These are phyloP conservation scores for Termitomyces sp. DNA, from an alignment of 768 basidiomycete genomes.

Conservation along the genomic window DNA sequence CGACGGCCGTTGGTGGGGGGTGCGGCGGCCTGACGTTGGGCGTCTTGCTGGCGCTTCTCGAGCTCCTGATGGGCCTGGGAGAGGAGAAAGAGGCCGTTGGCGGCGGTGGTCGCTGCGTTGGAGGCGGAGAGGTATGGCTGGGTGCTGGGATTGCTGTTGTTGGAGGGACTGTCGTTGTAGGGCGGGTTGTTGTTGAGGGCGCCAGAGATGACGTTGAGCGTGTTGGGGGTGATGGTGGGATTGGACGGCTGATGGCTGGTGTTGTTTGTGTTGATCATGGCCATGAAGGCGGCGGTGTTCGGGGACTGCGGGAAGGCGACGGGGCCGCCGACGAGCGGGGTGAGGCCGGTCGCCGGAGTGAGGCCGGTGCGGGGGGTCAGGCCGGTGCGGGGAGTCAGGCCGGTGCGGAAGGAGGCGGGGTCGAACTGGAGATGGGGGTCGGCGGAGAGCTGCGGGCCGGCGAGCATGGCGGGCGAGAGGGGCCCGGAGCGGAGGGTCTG, in stretches of 20 bases:
- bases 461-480: constrained; percentile 93
- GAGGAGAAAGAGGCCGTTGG: constrained; percentile 91
- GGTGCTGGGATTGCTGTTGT: constrained; percentile 18
- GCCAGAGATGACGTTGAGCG: constrained; percentile 75
- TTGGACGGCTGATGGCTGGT: constrained; percentile 30
- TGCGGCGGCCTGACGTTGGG: constrained; percentile 46
- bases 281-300: constrained; percentile 87
- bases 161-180: constrained; percentile 18
- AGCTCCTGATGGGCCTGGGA: constrained; percentile 96
- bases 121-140: constrained; percentile 39
- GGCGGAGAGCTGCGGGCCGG: constrained; percentile 64
- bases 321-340: constrained; percentile 72
- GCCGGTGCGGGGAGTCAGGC: constrained; percentile 82
- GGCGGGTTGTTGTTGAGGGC: constrained; percentile 53
- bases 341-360: constrained; percentile 80
- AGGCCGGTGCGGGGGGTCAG: constrained; percentile 73
- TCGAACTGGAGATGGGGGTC: constrained; percentile 21
- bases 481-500: constrained; percentile 87
- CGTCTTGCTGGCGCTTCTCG: constrained; percentile 92
- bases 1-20: constrained; percentile 40
- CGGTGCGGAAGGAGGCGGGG: constrained; percentile 4
- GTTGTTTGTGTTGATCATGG: constrained; percentile 74
- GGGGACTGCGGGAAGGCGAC: constrained; percentile 81
- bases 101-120: constrained; percentile 63
- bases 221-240: constrained; percentile 65